Base-by-base conservation (phyloP, 2,329 filamentous ascomycete genomes). In the Bipolaris sorokiniana region DNA sequence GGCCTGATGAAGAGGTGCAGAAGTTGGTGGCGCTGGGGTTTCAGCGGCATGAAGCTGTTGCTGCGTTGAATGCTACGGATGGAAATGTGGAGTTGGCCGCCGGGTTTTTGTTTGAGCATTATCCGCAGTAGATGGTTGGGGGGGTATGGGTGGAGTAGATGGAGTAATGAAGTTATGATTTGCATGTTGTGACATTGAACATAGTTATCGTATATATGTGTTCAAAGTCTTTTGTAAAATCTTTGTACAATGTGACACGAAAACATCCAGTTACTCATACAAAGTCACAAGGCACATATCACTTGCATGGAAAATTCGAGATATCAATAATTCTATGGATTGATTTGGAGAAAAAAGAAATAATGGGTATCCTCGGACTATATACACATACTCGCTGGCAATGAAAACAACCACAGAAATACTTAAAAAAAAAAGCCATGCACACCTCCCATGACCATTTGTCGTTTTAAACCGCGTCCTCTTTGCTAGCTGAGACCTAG, bases 71-170 rank as follows among this genome's bases (percentile, higher is more conserved):
- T 63, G 76, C 77, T 7, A 82, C 80, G 15, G 76, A 77, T n/a
- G 80, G 80, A 1, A 79, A 82, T 57, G 79, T 81, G 7, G 81
- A 82, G 49, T 72, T 80, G 57, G 81, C 81, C 6, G 81, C 81
- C 22, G 79, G 78, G 9, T 73, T 82, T 20, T 59, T 82, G 36
- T 81, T 82, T 51, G 78, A 81, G 49, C 68, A 74, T 31, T 71
- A 72, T 59, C 70, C 69, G 7, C 53, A 57, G 44, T 70, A 59
- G 44, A 33, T 15, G 22, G 22, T 22, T 22, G 22, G 22, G 22
- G 3, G 22, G 22, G 22, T 22, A 5, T 5, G 22, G 22, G 22
- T 3, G 22, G 22, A 5, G 3, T 22, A 23, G 23, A 26, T 26
- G 7, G 6, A 7, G 23, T 26, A 7, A 26, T 26, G 23, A 26